Conservation (phyloP, 768 basidiomycete genomes). For the Lactifluus hygrophoroides region DNA sequence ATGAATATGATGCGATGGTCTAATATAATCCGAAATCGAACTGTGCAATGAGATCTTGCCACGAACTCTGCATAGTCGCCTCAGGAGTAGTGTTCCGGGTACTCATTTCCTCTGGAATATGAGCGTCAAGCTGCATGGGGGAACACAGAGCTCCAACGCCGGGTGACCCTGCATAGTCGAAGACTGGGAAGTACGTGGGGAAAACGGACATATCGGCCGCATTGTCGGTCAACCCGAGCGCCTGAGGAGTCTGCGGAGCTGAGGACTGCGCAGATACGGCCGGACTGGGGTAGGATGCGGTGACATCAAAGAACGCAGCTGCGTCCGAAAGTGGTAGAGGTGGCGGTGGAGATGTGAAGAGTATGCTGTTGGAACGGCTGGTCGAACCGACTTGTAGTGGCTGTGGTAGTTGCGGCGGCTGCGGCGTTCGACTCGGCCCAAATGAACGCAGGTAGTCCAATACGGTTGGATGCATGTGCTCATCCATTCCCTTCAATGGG, state of each 20-base stretch:
- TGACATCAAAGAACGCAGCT: slow-evolving; percentile 10
- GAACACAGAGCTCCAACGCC: slow-evolving; percentile 7
- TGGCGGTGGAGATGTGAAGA: not conserved
- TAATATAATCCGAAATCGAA: slow-evolving; percentile 26
- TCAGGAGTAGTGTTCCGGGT: slow-evolving; percentile 30
- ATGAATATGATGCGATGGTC: not conserved
- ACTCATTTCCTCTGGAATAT: slow-evolving; percentile 2
- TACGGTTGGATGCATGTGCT: slow-evolving; percentile 52
- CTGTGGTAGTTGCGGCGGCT: not conserved
- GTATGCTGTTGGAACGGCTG: not conserved
- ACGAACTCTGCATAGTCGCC: slow-evolving; percentile 20
- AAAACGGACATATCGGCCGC: slow-evolving; percentile 13
- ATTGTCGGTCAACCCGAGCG: not conserved
- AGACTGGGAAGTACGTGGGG: slow-evolving; percentile 17
- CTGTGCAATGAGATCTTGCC: slow-evolving; percentile 29
- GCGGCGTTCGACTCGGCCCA: slow-evolving; percentile 23
- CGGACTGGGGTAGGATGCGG: slow-evolving; percentile 16
- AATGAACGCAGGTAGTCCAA: slow-evolving; percentile 65
- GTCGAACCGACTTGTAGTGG: slow-evolving; percentile 8
- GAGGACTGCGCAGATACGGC: slow-evolving; percentile 4
- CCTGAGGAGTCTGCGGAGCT: slow-evolving; percentile 8
- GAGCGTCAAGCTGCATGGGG: slow-evolving; percentile 12
- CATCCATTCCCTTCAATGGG: slow-evolving; percentile 44
- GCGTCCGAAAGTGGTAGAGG: not conserved
- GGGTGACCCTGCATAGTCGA: slow-evolving; percentile 13